These are phyloP conservation scores for Bifiguratus adelaidae DNA, from an alignment of 192 early-diverging fungal species.

Conservation along the genomic window DNA sequence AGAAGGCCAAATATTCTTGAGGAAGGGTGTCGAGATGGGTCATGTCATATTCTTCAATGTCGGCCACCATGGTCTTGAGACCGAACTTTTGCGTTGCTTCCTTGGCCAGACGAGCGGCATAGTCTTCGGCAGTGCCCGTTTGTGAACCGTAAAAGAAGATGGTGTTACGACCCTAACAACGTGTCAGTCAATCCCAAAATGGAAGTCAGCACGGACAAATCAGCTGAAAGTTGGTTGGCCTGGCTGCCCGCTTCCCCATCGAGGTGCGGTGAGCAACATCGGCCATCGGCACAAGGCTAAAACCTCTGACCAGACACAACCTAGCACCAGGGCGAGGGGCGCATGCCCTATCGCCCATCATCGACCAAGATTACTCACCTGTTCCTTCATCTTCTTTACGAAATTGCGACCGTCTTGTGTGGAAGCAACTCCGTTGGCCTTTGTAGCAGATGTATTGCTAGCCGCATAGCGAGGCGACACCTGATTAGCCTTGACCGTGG, in stretches of 20 bases:
- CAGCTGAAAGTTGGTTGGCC: background rate
- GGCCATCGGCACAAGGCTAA: too few species aligned
- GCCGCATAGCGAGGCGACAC: too few species aligned
- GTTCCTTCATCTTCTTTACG: conserved; percentile 43
- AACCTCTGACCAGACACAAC: too few species aligned
- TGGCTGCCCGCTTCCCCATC: too few species aligned
- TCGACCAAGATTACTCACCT: too few species aligned
- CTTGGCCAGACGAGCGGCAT: conserved; percentile 83
- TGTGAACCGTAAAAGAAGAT: conserved; percentile 95
- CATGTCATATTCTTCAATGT: conserved; percentile 91
- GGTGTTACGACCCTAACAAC: conserved; percentile 54
- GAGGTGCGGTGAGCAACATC: too few species aligned
- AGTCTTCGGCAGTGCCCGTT: conserved; percentile 98
- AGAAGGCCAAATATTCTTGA: conserved; percentile 63
- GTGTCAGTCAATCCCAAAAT: too few species aligned
- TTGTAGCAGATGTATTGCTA: background rate
- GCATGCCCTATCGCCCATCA: too few species aligned
- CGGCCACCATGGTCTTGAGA: conserved; percentile 67
- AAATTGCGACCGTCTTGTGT: conserved; percentile 33
- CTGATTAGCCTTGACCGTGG: too few species aligned
- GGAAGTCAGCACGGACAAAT: background rate
- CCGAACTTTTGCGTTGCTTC: conserved; percentile 65
- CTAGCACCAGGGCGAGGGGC: too few species aligned
- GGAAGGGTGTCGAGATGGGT: conserved; percentile 63
- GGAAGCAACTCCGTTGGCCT: conserved; percentile 9